Evolutionary conservation across 1,284 basidiomycete genomes (phyloP), one percentile per base, ranked within the genome.

Genomic region (Rhodotorula glutinis): DNA sequence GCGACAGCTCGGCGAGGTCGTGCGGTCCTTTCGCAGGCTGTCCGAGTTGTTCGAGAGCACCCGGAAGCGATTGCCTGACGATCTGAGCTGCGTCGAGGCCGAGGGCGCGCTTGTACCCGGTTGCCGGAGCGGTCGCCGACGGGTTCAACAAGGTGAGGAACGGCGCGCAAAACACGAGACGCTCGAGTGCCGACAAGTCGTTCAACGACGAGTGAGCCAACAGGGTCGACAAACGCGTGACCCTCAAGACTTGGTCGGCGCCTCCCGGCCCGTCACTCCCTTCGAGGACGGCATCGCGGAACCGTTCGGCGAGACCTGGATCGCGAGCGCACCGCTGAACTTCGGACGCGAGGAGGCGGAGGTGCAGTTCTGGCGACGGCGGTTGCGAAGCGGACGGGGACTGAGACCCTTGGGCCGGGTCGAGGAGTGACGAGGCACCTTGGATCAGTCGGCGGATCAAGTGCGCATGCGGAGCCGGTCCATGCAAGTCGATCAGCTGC

Each of bases 401-500:
- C 2, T 85, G 80, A 49, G 87, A 82, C 13, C 84, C 80, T 33
- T 85, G 82, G 11, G 49, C n/a, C 25, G 49, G 16, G 19, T 84
- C 77, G 54, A 89, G 83, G 64, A 80, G 75, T 19, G 80, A 74
- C 51, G 78, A 75, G 47, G 80, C 79, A 53, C 91, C 88, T 55
- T 88, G 86, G 76, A 94, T 90, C 78, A 95, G 88, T 69, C 93
- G 88, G 70, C 92, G 89, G 73, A 97, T 90, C 81, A 94, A 94
- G 80, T 96, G 92, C 69, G 92, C 85, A 81, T 96, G 95, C 71
- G 92, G 94, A 79, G 95, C 93, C 76, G 91, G 85, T 63, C 92
- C 91, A 84, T 96, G 91, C 78, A 91, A 89, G 77, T 95, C 91
- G 71, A 91, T 91, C 75, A 96, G 85, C 92, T 96, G 79, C 47